Evolutionary conservation across 1,139 yeast genomes (phyloP), one percentile per base, ranked within the genome.

Genomic region (Lizanozyma gosingica): DNA sequence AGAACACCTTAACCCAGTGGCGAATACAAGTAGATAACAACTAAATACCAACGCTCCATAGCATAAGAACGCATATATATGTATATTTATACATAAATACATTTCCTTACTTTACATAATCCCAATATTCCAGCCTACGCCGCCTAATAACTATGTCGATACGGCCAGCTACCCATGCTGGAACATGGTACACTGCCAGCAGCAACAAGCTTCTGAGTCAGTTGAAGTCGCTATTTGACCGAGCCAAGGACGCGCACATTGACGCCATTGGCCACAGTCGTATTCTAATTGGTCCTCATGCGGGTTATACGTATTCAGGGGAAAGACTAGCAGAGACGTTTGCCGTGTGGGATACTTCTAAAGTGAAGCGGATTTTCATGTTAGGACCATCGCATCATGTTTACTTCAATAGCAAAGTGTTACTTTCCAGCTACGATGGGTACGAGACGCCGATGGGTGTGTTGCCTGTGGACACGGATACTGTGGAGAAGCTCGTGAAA

Each of bases 381-480:
- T 59, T 92, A 52, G 97, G 98, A 0, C 98, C 99, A 0, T 83
- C 96, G 0, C 99, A 92, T 55, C 95, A 86, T 56, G 80, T 83
- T n/a, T 87, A 82, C 55, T 87, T 84, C 62, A 67, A 68, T 41
- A 71, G 74, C 35, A 70, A 71, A 17, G 88, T 80, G 1, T 65
- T 73, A 48, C 56, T 87, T 3, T 70, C 86, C 2, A 60, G 58
- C 2, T 87, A 69, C 52, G 67, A 67, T 9, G 52, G 47, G 11
- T 81, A 87, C 52, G 83, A 73, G 37, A 90, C 98, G 0, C 98
- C 98, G 0, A 55, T 90, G 9, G 98, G 98, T 0, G 57, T 72
- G 34, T 53, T 92, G 3, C 66, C 71, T 0, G 84, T 90, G 14
- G 97, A 90, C 55, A 59, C 56, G 0, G 72, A 66, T 4, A 55